Evolutionary conservation across 208 protist species (phyloP).

Genomic region (Trypanosoma rangeli): DNA sequence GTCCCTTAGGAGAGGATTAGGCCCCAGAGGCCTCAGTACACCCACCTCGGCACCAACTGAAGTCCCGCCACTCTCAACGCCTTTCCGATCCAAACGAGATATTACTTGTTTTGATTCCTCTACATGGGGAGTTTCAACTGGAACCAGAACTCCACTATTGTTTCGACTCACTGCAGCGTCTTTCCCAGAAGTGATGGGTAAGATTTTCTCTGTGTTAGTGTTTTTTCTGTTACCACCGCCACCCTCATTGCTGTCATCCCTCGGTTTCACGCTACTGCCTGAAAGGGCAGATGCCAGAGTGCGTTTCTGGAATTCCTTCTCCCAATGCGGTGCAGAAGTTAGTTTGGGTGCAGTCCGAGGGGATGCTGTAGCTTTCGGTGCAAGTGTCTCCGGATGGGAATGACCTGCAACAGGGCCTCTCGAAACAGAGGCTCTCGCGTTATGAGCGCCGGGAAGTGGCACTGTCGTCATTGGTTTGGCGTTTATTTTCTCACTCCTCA

Average conservation of each 20-base stretch:
- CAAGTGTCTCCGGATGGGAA: neutral
- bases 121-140: neutral
- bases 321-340: neutral
- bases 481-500: neutral
- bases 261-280: neutral
- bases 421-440: neutral
- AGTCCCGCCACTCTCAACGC: neutral
- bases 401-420: neutral
- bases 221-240: neutral
- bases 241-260: neutral
- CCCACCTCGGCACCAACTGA: neutral
- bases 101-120: neutral
- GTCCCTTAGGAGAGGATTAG: neutral
- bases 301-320: neutral
- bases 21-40: neutral
- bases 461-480: neutral
- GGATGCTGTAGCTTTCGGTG: neutral
- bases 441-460: neutral
- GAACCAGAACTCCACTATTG: neutral
- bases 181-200: neutral
- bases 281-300: neutral
- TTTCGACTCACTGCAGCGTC: neutral
- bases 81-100: neutral
- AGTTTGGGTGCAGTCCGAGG: neutral
- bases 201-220: neutral